Base-by-base conservation (phyloP, 345 rosid genomes). In the Hevea brasiliensis region DNA sequence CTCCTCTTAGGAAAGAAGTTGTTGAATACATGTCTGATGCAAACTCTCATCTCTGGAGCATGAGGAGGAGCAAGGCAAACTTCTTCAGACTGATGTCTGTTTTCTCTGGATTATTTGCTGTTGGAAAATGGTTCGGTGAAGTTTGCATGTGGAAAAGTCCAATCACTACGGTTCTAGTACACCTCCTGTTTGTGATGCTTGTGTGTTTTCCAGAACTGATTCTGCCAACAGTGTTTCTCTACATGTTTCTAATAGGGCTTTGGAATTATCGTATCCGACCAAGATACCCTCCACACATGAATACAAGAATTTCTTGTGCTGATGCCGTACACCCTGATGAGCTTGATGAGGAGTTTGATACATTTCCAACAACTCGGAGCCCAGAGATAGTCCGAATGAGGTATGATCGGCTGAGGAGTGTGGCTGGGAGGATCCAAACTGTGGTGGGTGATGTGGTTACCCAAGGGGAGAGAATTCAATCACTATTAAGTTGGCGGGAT, bases 41-140 rank as follows among this genome's bases (percentile, higher is more conserved):
- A 18, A 59, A 73, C 50, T 73, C 77, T 14, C 81, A 78, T 68
- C 74, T 78, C 41, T 78, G 81, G 81, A 78, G 81, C 73, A 78
- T 78, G 81, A 68, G 81, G 77, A 77, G 81, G 50, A 78, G 81
- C 71, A 78, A 78, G 61, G 81, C 81, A 47, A 78, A 78, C 74
- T 73, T 78, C 66, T 73, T 54, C 71, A 73, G 81, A 70, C 60
- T 78, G 65, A 73, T 78, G 77, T 44, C 81, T 5, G 81, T 78
- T 35, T 73, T 78, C 66, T 68, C 77, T 1, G 74, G 77, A 48
- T 23, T 78, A 26, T 17, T 78, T 27, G 42, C 81, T 9, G 74
- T 63, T 24, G 66, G 74, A 23, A 78, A 56, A 45, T 78, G 81
- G 81, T 73, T 68, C 17, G 74, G 77, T n/a, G 81, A 73, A 55